These are phyloP conservation scores for Sclerotinia glacialis DNA, from an alignment of 2,329 filamentous ascomycete genomes.

Conservation along the genomic window DNA sequence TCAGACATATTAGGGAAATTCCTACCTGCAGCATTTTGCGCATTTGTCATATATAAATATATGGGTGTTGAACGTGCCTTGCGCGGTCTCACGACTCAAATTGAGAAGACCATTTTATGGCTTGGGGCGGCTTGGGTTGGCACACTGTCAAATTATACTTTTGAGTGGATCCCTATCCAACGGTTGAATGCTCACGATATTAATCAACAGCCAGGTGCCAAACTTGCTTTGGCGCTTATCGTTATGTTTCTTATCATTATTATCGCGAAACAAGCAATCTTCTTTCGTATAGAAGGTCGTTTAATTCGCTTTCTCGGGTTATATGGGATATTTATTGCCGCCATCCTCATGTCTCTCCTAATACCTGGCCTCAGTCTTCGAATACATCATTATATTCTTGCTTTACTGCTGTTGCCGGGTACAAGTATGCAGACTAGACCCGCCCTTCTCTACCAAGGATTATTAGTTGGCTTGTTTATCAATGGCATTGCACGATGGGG, in stretches of 20 bases:
- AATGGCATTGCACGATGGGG: slow-evolving; percentile 94
- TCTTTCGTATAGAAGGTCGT: slow-evolving; percentile 79
- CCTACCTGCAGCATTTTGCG: slow-evolving; percentile 81
- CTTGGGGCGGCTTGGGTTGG: slow-evolving; percentile 85
- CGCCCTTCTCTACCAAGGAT: slow-evolving; percentile 80
- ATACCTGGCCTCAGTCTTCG: slow-evolving; percentile 77
- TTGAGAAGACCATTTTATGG: slow-evolving; percentile 90
- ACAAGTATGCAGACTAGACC: slow-evolving; percentile 86
- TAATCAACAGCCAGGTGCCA: slow-evolving; percentile 82
- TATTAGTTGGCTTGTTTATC: slow-evolving; percentile 87
- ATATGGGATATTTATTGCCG: slow-evolving; percentile 65
- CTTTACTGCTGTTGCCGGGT: slow-evolving; percentile 79
- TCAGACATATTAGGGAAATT: slow-evolving; percentile 78
- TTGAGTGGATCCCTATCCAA: slow-evolving; percentile 89
- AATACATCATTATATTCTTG: slow-evolving; percentile 94
- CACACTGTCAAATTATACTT: slow-evolving; percentile 89
- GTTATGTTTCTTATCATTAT: slow-evolving; percentile 67
- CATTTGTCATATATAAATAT: slow-evolving; percentile 82
- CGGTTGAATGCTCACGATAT: slow-evolving; percentile 90
- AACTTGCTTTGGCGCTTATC: slow-evolving; percentile 76
- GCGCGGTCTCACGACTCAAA: slow-evolving; percentile 69
- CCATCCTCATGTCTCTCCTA: slow-evolving; percentile 67
- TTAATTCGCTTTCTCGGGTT: slow-evolving; percentile 74
- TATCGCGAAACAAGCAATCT: slow-evolving; percentile 74
- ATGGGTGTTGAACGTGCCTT: slow-evolving; percentile 74